Percentiles rank a stretch among this genome's conserved stretches.
phyloP scores from a whole-genome alignment of 805 yeast genomes.

The Lipomyces chichibuensis region DNA sequence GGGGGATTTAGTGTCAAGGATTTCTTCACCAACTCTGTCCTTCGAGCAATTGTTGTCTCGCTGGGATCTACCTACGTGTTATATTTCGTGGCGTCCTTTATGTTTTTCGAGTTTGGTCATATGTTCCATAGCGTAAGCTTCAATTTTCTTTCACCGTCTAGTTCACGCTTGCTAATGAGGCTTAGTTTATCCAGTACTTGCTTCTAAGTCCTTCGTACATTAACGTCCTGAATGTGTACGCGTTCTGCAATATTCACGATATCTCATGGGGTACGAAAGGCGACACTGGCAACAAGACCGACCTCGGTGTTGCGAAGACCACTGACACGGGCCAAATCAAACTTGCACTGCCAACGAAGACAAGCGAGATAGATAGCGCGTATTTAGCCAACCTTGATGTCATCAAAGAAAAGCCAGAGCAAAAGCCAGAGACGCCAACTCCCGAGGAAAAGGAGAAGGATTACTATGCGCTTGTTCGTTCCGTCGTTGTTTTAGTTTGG shows the following conservation, averaged over 20 bases:
- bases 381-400: constrained; percentile 55
- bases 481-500: constrained; percentile 89
- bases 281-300: constrained; percentile 63
- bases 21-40: constrained; percentile 67
- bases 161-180: background rate
- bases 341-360: constrained; percentile 67
- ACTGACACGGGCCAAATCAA: constrained; percentile 63
- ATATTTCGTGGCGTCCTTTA: constrained; percentile 73
- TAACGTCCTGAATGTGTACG: constrained; percentile 88
- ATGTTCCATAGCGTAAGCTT: constrained; percentile 67
- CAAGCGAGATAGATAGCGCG: constrained; percentile 72
- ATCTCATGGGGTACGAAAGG: constrained; percentile 98
- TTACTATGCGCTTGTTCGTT: constrained; percentile 88
- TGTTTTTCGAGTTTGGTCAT: constrained; percentile 90
- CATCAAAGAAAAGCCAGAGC: constrained; percentile 46
- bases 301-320: constrained; percentile 81
- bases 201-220: constrained; percentile 85
- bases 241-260: constrained; percentile 95
- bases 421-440: constrained; percentile 39
- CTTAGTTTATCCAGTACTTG: constrained; percentile 70
- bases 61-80: constrained; percentile 80
- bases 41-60: constrained; percentile 86
- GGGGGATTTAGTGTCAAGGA: constrained; percentile 55
- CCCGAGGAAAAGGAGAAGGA: constrained; percentile 64
- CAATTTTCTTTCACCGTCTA: background rate